Base-by-base conservation (phyloP, 768 basidiomycete genomes). In the Mycena vitilis region DNA sequence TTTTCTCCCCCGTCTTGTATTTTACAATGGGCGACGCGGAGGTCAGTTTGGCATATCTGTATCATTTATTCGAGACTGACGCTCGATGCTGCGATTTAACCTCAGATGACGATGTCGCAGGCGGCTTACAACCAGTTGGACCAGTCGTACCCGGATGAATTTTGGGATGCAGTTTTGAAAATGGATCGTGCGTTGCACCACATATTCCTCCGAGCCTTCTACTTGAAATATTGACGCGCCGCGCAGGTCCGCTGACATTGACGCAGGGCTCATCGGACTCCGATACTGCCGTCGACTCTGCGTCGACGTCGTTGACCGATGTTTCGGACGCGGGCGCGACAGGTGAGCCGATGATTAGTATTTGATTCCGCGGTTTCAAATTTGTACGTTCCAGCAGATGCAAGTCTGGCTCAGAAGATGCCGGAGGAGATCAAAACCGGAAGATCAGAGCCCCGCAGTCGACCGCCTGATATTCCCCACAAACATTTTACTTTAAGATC, bases 201-300 rank as follows among this genome's bases (percentile, higher is more conserved):
- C 40, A 40, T 30, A 30, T 15, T 40, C 40, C 40, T 15, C 40
- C 40, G 10, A 40, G 38, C 18, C 11, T 66, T 40, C 13, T 20
- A n/a, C 22, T n/a, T 40, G 10, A 25, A n/a, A 34, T n/a, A 12
- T 38, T 60, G 53, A 66, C 65, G 65, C 65, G 65, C 37, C 53
- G n/a, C n/a, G 20, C 16, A 66, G 65, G 37, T 8, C 64, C 60
- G 22, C 36, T 36, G 15, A 18, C 52, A 9, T 23, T 36, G 7
- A 61, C 65, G 16, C 65, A 66, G 47, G 44, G 47, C 6, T 61
- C 65, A 30, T 60, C 52, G 1, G 45, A 53, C 6, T 51, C 59
- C 1, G 59, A 60, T 0, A 66, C 58, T 55, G 65, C 8, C 0
- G 10, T 55, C 23, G 22, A 30, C 23, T 60, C 65, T 5, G 53